These are phyloP conservation scores for Bryoerythrophyllum caledonicum DNA, from an alignment of 225 moss, liverwort and hornwort genomes.

Conservation along the genomic window DNA sequence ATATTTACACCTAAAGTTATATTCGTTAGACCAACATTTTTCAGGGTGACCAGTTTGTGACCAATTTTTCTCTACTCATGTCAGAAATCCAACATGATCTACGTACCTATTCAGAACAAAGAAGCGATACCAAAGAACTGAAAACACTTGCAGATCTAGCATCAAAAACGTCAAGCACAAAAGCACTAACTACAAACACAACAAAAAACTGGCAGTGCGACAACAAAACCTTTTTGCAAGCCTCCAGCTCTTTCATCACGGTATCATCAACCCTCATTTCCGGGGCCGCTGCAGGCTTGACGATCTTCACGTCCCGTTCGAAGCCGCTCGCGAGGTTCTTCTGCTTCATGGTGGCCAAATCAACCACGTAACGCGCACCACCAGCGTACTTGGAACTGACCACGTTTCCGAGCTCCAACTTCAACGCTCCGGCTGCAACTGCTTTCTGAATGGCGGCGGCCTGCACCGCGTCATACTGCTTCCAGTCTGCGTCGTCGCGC, in stretches of 20 bases:
- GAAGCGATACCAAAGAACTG: too few relatives aligned
- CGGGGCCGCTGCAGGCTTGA: neutral
- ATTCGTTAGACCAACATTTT: too few relatives aligned
- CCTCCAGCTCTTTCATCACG: neutral
- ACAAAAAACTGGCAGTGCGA: too few relatives aligned
- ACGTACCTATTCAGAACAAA: too few relatives aligned
- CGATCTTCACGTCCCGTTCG: constrained; percentile 21
- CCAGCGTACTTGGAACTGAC: neutral
- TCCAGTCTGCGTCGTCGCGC: constrained; percentile 22
- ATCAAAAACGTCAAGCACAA: too few relatives aligned
- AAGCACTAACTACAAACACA: too few relatives aligned
- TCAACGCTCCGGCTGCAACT: neutral
- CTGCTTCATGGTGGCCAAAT: constrained; percentile 22
- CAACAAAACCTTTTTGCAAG: neutral
- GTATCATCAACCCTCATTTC: neutral
- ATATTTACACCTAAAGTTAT: too few relatives aligned
- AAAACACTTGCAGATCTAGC: too few relatives aligned
- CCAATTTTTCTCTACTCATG: too few relatives aligned
- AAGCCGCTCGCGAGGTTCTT: neutral
- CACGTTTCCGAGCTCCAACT: neutral
- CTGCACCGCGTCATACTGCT: neutral
- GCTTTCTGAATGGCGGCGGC: neutral
- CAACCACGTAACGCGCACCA: constrained; percentile 10
- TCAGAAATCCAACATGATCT: too few relatives aligned
- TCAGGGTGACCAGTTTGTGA: too few relatives aligned